These are phyloP conservation scores for Pleurozium schreberi DNA, from an alignment of 225 moss, liverwort and hornwort species.

Conservation along the genomic window DNA sequence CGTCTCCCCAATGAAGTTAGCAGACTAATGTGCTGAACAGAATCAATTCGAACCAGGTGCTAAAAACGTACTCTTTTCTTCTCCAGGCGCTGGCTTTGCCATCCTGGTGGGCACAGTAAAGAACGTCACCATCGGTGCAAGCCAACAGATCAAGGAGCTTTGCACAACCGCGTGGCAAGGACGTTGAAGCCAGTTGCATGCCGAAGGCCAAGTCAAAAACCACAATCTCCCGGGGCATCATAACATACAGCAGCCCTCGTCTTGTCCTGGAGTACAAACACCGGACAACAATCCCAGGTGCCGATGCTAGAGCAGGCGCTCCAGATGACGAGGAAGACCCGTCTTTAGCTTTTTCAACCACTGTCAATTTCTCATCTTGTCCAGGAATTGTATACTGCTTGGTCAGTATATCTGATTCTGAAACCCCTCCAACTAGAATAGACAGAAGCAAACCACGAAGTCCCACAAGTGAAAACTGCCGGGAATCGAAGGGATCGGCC, in stretches of 20 bases:
- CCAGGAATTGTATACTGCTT: constrained; percentile 64
- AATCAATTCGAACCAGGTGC: background rate
- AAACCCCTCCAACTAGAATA: constrained; percentile 53
- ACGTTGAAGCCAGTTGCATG: constrained; percentile 67
- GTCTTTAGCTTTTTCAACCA: constrained; percentile 59
- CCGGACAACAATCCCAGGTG: constrained; percentile 55
- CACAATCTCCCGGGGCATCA: constrained; percentile 74
- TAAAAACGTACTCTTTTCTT: constrained; percentile 62
- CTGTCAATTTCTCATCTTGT: constrained; percentile 61
- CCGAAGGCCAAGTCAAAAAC: constrained; percentile 90
- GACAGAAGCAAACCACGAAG: constrained; percentile 75
- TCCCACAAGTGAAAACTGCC: constrained; percentile 76
- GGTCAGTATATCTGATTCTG: constrained; percentile 58
- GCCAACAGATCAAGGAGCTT: constrained; percentile 80
- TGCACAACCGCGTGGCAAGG: constrained; percentile 67
- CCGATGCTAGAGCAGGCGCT: constrained; percentile 72
- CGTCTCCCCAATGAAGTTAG: background rate
- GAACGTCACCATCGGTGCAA: constrained; percentile 64
- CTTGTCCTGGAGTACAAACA: constrained; percentile 72
- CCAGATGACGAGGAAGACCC: constrained; percentile 35
- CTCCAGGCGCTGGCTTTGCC: constrained; percentile 90
- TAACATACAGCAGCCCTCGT: constrained; percentile 72
- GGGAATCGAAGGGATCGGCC: constrained; percentile 85
- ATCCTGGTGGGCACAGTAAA: constrained; percentile 96
- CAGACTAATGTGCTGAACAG: background rate